Base-by-base conservation (phyloP, 148 eudicot species). In the Nepenthes mirabilis region DNA sequence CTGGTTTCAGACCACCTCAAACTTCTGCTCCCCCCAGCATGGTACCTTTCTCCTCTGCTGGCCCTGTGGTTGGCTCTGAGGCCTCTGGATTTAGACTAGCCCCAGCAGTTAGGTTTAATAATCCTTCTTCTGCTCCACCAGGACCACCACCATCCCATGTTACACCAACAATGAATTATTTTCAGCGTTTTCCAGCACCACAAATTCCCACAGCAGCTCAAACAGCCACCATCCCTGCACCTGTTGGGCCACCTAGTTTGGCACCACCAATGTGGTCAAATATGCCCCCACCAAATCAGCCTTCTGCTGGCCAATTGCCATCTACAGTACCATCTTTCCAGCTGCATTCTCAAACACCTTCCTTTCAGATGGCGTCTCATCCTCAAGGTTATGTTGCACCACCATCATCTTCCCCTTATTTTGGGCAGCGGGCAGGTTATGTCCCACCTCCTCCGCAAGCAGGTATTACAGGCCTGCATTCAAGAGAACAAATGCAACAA, bases 181-280 rank as follows among this genome's bases (percentile, higher is more conserved):
- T 70, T 57, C 96, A 69, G 76, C 85, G 69, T 68, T 77, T 76
- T 54, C 66, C 93, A 3, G 9, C 77, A 43, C 95, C 95, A 13
- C 90, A 77, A 37, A 74, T 79, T 55, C 56, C 93, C 11, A 63
- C 81, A 12, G 59, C 82, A 51, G 63, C 72, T 64, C 87, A 78
- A 70, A 70, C 69, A 57, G 70, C 71, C 33, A 75, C 76, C 43
- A 65, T 70, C 7, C 77, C 72, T n/a, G 34, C 82, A 6, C 47
- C 80, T 64, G 56, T 63, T 53, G 95, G 85, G 8, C 90, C 75
- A 40, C 82, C 83, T 37, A 67, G 56, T 63, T 52, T 72, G 70
- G 62, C 80, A 13, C 66, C 79, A 52, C 59, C 86, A 47, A 59
- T 62, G 53, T 82, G 72, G 68, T 79, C 81, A 57, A 65, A 58